Evolutionary conservation across 208 protist species (phyloP).

Genomic region (Naegleria gruberi): DNA sequence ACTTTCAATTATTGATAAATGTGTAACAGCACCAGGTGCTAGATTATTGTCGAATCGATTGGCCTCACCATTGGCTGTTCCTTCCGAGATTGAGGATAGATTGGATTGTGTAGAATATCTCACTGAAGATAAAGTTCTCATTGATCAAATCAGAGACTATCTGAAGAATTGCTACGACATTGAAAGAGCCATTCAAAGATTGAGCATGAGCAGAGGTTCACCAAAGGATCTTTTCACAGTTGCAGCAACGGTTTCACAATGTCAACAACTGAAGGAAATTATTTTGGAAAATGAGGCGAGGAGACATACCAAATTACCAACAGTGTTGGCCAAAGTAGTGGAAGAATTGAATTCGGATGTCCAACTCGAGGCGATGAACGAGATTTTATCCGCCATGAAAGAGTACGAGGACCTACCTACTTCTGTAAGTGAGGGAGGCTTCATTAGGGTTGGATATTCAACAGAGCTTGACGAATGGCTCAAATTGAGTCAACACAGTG

Average conservation of each 20-base stretch:
- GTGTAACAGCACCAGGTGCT: conserved; percentile 31
- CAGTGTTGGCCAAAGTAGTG: background rate
- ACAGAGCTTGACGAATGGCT: background rate
- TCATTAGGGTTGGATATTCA: background rate
- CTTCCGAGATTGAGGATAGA: background rate
- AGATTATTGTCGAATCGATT: conserved; percentile 31
- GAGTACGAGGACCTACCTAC: background rate
- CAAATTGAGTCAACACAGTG: background rate
- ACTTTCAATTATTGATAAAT: conserved; percentile 33
- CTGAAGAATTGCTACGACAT: background rate
- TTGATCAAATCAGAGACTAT: background rate
- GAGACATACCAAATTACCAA: background rate
- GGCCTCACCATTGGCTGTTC: background rate
- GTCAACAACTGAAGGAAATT: background rate
- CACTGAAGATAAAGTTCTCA: background rate
- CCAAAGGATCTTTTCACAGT: background rate
- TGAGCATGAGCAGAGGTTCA: background rate
- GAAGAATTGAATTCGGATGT: background rate
- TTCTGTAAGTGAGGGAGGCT: background rate
- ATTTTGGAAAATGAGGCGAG: background rate
- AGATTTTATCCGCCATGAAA: background rate
- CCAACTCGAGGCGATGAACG: background rate
- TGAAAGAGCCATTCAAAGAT: conserved; percentile 9
- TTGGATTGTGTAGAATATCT: background rate
- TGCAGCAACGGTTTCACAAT: background rate